These are phyloP conservation scores for Bothriochloa decipiens DNA, from an alignment of 176 grass and related monocot genomes.

Conservation along the genomic window DNA sequence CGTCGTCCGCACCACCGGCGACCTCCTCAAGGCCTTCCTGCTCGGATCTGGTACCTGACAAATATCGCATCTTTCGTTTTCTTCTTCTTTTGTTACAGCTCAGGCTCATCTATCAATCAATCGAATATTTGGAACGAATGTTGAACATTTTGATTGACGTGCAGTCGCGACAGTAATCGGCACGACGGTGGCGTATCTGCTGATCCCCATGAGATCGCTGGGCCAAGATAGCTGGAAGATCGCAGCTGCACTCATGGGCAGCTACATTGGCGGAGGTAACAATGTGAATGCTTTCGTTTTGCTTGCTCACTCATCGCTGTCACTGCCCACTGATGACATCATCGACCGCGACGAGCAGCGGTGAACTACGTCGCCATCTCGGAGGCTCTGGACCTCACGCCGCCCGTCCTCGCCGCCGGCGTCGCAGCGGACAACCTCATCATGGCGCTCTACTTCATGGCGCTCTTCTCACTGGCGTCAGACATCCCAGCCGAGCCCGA, in stretches of 20 bases:
- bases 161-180: slow-evolving; percentile 71
- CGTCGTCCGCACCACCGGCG: slow-evolving; percentile 70
- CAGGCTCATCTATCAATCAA: background rate
- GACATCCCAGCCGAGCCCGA: slow-evolving; percentile 69
- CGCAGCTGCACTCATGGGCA: slow-evolving; percentile 91
- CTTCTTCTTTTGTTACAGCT: background rate
- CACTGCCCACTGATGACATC: background rate
- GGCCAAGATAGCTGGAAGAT: slow-evolving; percentile 93
- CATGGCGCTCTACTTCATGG: slow-evolving; percentile 78
- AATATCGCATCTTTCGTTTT: background rate
- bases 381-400: slow-evolving; percentile 57
- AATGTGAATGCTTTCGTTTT: background rate
- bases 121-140: background rate
- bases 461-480: slow-evolving; percentile 74
- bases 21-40: slow-evolving; percentile 78
- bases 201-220: slow-evolving; percentile 87
- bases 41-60: slow-evolving; percentile 49
- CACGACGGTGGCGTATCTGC: slow-evolving; percentile 59
- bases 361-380: slow-evolving; percentile 88
- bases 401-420: slow-evolving; percentile 75
- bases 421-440: slow-evolving; percentile 92
- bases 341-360: slow-evolving; percentile 43
- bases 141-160: background rate
- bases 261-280: slow-evolving; percentile 95
- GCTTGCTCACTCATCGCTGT: background rate